Conservation (phyloP, 768 basidiomycete species). For the Xerocomellus chrysenteron region DNA sequence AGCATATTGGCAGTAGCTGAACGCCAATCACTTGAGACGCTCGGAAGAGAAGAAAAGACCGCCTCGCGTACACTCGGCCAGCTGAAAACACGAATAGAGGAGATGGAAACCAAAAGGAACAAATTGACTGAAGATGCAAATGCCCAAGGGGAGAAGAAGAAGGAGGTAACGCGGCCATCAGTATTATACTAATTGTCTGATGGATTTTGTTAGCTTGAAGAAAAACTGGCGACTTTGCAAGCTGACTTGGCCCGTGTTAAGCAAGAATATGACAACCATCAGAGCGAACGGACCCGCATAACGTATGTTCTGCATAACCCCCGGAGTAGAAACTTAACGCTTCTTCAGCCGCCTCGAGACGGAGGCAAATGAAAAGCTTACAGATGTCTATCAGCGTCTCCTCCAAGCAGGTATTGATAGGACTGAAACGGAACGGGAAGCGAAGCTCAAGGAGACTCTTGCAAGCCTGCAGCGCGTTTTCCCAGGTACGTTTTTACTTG, state of each 20-base stretch:
- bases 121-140: conserved; percentile 56
- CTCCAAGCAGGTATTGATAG: conserved; percentile 88
- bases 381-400: conserved; percentile 77
- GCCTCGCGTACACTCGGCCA: conserved; percentile 60
- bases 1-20: conserved; percentile 81
- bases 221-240: conserved; percentile 54
- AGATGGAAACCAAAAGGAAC: conserved; percentile 55
- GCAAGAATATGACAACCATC: conserved; percentile 81
- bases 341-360: conserved; percentile 75
- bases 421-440: conserved; percentile 83
- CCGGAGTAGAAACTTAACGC: not conserved
- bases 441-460: conserved; percentile 81
- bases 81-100: conserved; percentile 67
- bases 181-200: not conserved
- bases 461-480: conserved; percentile 84
- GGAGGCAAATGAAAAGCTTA: conserved; percentile 90
- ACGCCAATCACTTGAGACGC: conserved; percentile 79
- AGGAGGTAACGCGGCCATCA: conserved; percentile 44
- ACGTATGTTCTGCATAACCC: conserved; percentile 42
- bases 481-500: conserved; percentile 53
- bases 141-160: conserved; percentile 48
- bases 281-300: conserved; percentile 79
- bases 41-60: conserved; percentile 82
- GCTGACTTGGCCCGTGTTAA: conserved; percentile 62
- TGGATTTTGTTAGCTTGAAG: conserved; percentile 46